Evolutionary conservation across 225 moss, liverwort and hornwort genomes (phyloP).

Genomic region (Climacium dendroides): DNA sequence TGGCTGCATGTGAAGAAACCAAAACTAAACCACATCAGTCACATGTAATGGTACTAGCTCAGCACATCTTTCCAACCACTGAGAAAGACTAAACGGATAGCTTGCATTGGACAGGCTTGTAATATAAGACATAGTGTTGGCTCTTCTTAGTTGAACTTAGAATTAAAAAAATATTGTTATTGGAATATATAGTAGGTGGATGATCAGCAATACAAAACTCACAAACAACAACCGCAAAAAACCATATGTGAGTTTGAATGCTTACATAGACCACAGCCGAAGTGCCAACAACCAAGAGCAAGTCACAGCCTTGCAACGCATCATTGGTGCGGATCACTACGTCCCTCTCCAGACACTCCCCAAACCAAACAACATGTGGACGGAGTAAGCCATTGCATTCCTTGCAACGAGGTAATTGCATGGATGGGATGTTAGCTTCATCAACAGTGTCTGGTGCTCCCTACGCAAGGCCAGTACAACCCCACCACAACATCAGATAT

Average conservation of each 20-base stretch:
- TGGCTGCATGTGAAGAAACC: constrained; percentile 34
- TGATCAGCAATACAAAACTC: neutral
- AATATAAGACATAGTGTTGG: neutral
- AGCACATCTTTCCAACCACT: neutral
- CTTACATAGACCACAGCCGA: constrained; percentile 80
- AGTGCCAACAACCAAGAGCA: constrained; percentile 81
- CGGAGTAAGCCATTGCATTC: constrained; percentile 76
- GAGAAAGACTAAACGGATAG: neutral
- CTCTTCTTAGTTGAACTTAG: neutral
- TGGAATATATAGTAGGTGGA: neutral
- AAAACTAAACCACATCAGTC: neutral
- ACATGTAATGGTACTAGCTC: neutral
- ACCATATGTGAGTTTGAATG: neutral
- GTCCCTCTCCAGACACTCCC: constrained; percentile 40
- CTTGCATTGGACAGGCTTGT: neutral
- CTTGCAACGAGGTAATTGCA: constrained; percentile 68
- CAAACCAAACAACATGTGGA: constrained; percentile 94
- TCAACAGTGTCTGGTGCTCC: constrained; percentile 52
- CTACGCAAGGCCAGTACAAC: constrained; percentile 8
- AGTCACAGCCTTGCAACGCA: constrained; percentile 61
- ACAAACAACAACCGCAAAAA: neutral
- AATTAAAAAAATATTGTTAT: neutral
- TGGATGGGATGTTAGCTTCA: constrained; percentile 60
- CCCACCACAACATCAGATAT: neutral
- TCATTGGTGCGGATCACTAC: constrained; percentile 28